Evolutionary conservation across 208 protist species (phyloP).

Genomic region (Angomonas deanei): DNA sequence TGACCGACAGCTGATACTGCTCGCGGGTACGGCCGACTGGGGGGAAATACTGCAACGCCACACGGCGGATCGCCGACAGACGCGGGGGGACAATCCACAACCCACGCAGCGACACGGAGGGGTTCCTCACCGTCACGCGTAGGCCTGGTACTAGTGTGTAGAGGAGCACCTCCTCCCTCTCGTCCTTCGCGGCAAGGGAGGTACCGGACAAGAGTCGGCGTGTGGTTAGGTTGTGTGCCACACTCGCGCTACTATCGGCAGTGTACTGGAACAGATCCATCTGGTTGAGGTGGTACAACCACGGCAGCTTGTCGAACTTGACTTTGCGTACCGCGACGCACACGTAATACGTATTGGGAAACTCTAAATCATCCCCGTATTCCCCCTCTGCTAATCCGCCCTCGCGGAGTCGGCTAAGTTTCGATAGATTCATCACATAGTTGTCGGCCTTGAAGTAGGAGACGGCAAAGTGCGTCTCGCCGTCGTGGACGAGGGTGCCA

Average conservation of each 20-base stretch:
- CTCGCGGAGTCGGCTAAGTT: background rate
- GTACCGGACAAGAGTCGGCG: background rate
- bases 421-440: conserved; percentile 1
- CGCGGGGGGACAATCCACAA: conserved; percentile 63
- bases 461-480: background rate
- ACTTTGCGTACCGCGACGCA: conserved; percentile 49
- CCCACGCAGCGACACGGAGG: conserved; percentile 32
- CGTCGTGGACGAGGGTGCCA: conserved; percentile 1
- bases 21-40: background rate
- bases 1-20: background rate
- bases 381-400: background rate
- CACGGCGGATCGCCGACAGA: background rate
- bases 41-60: background rate
- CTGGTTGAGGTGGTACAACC: background rate
- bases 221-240: background rate
- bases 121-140: conserved; percentile 36
- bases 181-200: conserved; percentile 5
- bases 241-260: background rate
- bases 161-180: conserved; percentile 14
- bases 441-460: background rate
- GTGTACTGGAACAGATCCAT: background rate
- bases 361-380: conserved; percentile 7
- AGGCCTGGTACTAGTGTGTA: conserved; percentile 58
- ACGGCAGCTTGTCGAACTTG: background rate
- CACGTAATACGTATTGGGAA: conserved; percentile 46